Conservation (phyloP, 176 grass and related monocot species). For the Triticum urartu region DNA sequence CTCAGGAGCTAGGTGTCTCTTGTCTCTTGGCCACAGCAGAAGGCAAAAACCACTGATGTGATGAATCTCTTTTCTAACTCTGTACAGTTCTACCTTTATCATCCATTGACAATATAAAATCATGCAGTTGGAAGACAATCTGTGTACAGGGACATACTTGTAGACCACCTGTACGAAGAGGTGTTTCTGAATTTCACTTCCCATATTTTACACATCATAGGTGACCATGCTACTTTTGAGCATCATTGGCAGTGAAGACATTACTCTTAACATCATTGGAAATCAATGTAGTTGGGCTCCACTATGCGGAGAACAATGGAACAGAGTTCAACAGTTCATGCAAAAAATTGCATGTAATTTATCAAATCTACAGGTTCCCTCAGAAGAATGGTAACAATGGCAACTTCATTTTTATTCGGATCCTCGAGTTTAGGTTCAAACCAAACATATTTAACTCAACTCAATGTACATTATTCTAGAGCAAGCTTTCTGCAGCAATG, state of each 20-base stretch:
- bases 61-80: background rate
- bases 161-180: background rate
- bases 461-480: slow-evolving; percentile 38
- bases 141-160: background rate
- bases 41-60: slow-evolving; percentile 4
- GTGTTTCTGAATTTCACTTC: background rate
- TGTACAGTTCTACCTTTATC: background rate
- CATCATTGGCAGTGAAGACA: too few species aligned
- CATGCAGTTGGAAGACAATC: background rate
- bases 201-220: background rate
- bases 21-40: slow-evolving; percentile 29
- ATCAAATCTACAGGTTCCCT: background rate
- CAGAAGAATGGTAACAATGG: background rate
- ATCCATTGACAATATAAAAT: background rate
- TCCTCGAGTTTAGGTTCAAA: background rate
- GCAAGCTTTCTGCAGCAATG: slow-evolving; percentile 3
- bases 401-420: background rate
- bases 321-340: background rate
- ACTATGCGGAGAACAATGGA: background rate
- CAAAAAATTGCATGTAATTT: background rate
- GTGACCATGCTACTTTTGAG: too few species aligned
- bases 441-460: background rate
- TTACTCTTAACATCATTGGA: too few species aligned
- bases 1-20: slow-evolving; percentile 5
- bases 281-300: background rate